Conservation (phyloP, 257 asterid genomes). For the Scutellaria galericulata region DNA sequence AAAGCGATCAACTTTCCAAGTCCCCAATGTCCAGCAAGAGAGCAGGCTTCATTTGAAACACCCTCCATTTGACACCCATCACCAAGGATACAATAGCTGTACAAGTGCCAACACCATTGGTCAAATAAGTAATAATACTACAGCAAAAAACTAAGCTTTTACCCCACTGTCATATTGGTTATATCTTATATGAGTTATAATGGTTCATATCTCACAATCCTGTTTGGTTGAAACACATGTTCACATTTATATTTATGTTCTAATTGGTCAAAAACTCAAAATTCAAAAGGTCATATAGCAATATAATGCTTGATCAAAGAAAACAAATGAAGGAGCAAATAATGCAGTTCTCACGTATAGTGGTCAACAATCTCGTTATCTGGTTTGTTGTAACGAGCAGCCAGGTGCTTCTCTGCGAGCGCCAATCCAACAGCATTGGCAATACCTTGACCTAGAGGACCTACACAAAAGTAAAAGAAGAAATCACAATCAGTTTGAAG, state of each 20-base stretch:
- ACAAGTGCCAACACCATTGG: constrained; percentile 17
- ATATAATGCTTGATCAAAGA: not conserved
- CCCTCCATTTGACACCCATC: constrained; percentile 99
- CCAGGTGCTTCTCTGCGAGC: constrained; percentile 79
- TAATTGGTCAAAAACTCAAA: too few relatives aligned
- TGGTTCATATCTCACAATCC: not conserved
- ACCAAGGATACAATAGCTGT: constrained; percentile 64
- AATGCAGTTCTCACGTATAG: constrained; percentile 58
- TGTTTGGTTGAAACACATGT: not conserved
- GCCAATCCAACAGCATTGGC: constrained; percentile 91
- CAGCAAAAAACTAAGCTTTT: not conserved
- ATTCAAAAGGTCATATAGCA: not conserved
- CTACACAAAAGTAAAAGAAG: constrained; percentile 42
- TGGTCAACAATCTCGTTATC: constrained; percentile 75
- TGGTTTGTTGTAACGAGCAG: constrained; percentile 81
- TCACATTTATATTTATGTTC: not conserved
- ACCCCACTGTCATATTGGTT: not conserved
- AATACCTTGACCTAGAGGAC: constrained; percentile 92
- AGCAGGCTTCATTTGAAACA: constrained; percentile 77
- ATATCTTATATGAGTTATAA: too few relatives aligned
- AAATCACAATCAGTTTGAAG: constrained; percentile 24
- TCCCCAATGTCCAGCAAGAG: constrained; percentile 96
- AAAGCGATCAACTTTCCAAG: constrained; percentile 89
- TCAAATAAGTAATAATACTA: constrained; percentile 6
- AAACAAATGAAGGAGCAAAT: not conserved